Evolutionary conservation across 1,139 yeast species (phyloP).

Genomic region (Suhomyces wounanorum): DNA sequence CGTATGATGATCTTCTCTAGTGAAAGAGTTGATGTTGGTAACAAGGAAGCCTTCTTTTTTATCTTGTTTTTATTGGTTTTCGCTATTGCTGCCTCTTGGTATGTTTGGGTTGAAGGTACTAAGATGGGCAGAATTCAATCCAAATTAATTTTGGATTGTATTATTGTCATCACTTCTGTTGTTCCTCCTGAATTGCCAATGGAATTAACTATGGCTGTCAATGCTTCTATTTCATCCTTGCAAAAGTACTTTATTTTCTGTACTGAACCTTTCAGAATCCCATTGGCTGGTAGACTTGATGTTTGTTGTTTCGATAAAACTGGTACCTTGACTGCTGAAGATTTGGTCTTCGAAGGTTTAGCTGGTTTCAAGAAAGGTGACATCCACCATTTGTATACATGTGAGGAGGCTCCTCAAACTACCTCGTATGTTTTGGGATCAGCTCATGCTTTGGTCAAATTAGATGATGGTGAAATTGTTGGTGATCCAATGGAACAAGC

Average conservation of each 20-base stretch:
- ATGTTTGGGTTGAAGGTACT: constrained; percentile 98
- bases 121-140: constrained; percentile 94
- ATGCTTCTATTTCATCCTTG: constrained; percentile 83
- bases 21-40: constrained; percentile 95
- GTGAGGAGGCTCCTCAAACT: constrained; percentile 61
- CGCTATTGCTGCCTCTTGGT: constrained; percentile 96
- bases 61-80: constrained; percentile 85
- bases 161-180: constrained; percentile 91
- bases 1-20: constrained; percentile 97
- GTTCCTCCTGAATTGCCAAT: constrained; percentile 99
- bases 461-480: constrained; percentile 95
- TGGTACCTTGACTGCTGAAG: constrained; percentile 97
- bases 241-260: constrained; percentile 89
- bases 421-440: constrained; percentile 84
- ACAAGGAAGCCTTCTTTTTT: constrained; percentile 90
- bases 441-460: constrained; percentile 91
- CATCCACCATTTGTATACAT: constrained; percentile 57
- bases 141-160: constrained; percentile 91
- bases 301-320: constrained; percentile 98
- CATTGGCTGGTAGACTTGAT: constrained; percentile 96
- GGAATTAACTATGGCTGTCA: constrained; percentile 98
- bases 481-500: constrained; percentile 99
- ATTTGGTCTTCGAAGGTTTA: constrained; percentile 91
- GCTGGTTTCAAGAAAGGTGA: constrained; percentile 72
- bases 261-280: constrained; percentile 98